phyloP scores from a whole-genome alignment of 805 yeast species.

The Lachancea meyersii region DNA sequence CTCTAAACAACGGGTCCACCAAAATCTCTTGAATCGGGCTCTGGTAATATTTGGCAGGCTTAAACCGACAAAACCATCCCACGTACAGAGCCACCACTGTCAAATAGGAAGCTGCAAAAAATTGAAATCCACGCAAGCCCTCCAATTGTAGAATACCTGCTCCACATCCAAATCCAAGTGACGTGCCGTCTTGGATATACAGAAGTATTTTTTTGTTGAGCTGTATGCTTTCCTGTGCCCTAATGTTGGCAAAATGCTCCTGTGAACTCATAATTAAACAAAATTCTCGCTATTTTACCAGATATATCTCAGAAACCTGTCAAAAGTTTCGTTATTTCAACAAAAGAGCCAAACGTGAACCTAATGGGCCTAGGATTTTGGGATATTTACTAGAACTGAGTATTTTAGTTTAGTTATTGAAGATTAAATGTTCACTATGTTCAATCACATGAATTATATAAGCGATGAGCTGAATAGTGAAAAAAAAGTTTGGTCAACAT shows the following conservation, averaged over 20 bases:
- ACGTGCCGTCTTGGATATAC: conserved; percentile 40
- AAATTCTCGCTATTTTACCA: background rate
- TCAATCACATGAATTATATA: conserved; percentile 3
- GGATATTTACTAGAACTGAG: too few relatives aligned
- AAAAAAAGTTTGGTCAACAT: conserved; percentile 3
- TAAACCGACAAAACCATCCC: conserved; percentile 31
- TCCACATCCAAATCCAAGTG: conserved; percentile 45
- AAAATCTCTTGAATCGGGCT: conserved; percentile 38
- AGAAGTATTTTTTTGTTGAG: conserved; percentile 23
- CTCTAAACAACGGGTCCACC: conserved; percentile 41
- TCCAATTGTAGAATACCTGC: conserved; percentile 52
- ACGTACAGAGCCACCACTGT: conserved; percentile 32
- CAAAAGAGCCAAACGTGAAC: too few relatives aligned
- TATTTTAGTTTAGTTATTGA: background rate
- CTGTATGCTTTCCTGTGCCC: conserved; percentile 16
- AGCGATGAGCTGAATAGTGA: conserved; percentile 2
- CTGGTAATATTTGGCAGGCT: conserved; percentile 36
- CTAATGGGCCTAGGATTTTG: too few relatives aligned
- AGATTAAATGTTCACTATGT: background rate
- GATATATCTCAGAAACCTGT: background rate
- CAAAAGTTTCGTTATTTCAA: too few relatives aligned
- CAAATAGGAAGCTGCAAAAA: conserved; percentile 37
- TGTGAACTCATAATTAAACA: conserved; percentile 1
- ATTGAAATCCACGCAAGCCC: conserved; percentile 42
- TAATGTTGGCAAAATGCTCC: conserved; percentile 12